Conservation (phyloP, 2,329 filamentous ascomycete genomes). For the Aspergillus vadensis region DNA sequence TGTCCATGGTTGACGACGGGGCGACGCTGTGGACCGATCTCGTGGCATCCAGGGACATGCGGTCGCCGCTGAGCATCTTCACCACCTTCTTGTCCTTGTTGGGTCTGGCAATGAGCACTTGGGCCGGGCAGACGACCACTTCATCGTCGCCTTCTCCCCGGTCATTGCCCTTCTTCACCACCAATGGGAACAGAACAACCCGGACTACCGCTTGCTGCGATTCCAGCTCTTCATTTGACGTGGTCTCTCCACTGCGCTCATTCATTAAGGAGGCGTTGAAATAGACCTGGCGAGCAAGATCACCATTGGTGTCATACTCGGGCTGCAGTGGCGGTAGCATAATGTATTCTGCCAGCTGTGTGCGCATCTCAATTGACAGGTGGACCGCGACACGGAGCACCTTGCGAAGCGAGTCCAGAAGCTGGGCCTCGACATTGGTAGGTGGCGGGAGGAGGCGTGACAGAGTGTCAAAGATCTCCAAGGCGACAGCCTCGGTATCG, state of each 20-base stretch:
- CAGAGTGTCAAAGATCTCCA: slow-evolving; percentile 83
- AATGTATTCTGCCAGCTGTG: slow-evolving; percentile 93
- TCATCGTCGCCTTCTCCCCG: slow-evolving; percentile 85
- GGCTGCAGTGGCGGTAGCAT: slow-evolving; percentile 96
- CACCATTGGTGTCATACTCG: slow-evolving; percentile 91
- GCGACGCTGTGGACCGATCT: slow-evolving; percentile 46
- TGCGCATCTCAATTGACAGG: slow-evolving; percentile 95
- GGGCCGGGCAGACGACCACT: slow-evolving; percentile 91
- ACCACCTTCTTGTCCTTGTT: slow-evolving; percentile 48
- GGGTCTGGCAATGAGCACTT: slow-evolving; percentile 74
- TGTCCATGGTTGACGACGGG: slow-evolving; percentile 47
- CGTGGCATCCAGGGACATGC: slow-evolving; percentile 45
- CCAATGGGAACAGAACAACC: slow-evolving; percentile 90
- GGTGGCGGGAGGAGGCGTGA: slow-evolving; percentile 85
- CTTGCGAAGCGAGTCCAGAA: slow-evolving; percentile 79
- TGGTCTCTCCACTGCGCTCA: slow-evolving; percentile 73
- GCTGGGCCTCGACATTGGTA: slow-evolving; percentile 73
- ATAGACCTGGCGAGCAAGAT: slow-evolving; percentile 79
- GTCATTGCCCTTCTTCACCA: slow-evolving; percentile 95
- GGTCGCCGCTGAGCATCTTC: slow-evolving; percentile 44
- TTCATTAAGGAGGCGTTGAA: slow-evolving; percentile 97
- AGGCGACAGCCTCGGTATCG: slow-evolving; percentile 93
- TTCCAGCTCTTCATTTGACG: slow-evolving; percentile 79
- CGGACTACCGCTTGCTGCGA: slow-evolving; percentile 75
- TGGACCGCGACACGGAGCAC: slow-evolving; percentile 88